Evolutionary conservation across 108 stramenopile species (phyloP), one percentile per base, ranked within the genome.

Genomic region (Nannochloropsis gaditana): DNA sequence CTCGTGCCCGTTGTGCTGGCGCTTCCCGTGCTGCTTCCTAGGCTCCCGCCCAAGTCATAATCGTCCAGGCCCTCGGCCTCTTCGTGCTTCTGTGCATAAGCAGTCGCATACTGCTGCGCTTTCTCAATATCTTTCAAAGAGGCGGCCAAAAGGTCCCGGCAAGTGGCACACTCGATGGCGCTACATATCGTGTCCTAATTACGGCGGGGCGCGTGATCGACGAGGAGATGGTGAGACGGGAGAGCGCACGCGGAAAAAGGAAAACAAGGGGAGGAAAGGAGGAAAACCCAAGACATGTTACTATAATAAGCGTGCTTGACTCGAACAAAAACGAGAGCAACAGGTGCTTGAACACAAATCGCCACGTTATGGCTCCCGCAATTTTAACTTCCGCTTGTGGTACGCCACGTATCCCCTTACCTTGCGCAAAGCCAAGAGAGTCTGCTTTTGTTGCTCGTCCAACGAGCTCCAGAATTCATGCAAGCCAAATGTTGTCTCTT

Each of bases 51-150:
- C 59, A 31, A 31, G 31, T 31, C 31, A 31, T 31, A 31, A 31
- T 73, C 59, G 19, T 73, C 59, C 2, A n/a, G 19, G 3, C n/a
- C 3, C 6, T 6, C n/a, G 19, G 15, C 59, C 59, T 73, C 59
- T 3, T 73, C 59, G 59, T 73, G n/a, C 59, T 73, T 4, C 59
- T 73, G 59, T 3, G 19, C 59, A 73, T 73, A n/a, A 5, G 59
- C n/a, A 15, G n/a, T n/a, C 19, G 59, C n/a, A n/a, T 73, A 73
- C 8, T 73, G 59, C n/a, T 73, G 59, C n/a, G 59, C 59, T 73
- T 73, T 73, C 59, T 73, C 59, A 73, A 73, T 73, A n/a, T 73
- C 59, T 73, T 73, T 73, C 59, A 73, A n/a, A n/a, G 59, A 15
- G n/a, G n/a, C 19, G 59, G 59, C 59, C 19, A 73, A n/a, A 4